Conservation (phyloP, 2,329 filamentous ascomycete species). For the Atkinsonella texensis region DNA sequence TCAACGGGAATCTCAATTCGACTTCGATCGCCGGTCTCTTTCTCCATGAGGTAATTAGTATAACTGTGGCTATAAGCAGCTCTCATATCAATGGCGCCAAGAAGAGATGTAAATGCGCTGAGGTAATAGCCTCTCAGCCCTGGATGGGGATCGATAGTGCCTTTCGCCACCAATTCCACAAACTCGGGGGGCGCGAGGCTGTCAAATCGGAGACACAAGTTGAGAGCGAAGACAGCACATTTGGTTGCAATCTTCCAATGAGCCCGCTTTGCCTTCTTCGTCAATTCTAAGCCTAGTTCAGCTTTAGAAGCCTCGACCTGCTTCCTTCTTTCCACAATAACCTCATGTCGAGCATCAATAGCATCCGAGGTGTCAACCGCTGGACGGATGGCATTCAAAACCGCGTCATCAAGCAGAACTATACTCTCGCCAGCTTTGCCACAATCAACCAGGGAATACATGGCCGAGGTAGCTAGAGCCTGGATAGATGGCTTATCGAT, state of each 20-base stretch:
- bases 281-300: conserved; percentile 67
- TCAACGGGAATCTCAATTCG: conserved; percentile 63
- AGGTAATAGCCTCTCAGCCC: conserved; percentile 71
- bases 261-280: conserved; percentile 61
- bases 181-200: conserved; percentile 71
- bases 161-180: conserved; percentile 69
- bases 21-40: conserved; percentile 59
- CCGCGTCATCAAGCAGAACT: conserved; percentile 63
- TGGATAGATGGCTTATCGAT: conserved; percentile 95
- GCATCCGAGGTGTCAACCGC: conserved; percentile 46
- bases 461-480: conserved; percentile 66
- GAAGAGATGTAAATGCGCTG: conserved; percentile 62
- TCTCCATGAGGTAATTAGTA: conserved; percentile 71
- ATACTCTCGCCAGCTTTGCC: conserved; percentile 78
- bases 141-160: conserved; percentile 83
- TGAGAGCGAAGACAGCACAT: conserved; percentile 81
- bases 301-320: conserved; percentile 78
- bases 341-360: conserved; percentile 51
- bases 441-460: conserved; percentile 85
- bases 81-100: conserved; percentile 78
- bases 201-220: conserved; percentile 84
- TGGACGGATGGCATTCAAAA: conserved; percentile 62
- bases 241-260: conserved; percentile 96
- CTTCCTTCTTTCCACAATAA: conserved; percentile 61
- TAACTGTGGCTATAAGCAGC: conserved; percentile 80